Conservation (phyloP, 352 stramenopile genomes). For the Phytophthora foliorum region DNA sequence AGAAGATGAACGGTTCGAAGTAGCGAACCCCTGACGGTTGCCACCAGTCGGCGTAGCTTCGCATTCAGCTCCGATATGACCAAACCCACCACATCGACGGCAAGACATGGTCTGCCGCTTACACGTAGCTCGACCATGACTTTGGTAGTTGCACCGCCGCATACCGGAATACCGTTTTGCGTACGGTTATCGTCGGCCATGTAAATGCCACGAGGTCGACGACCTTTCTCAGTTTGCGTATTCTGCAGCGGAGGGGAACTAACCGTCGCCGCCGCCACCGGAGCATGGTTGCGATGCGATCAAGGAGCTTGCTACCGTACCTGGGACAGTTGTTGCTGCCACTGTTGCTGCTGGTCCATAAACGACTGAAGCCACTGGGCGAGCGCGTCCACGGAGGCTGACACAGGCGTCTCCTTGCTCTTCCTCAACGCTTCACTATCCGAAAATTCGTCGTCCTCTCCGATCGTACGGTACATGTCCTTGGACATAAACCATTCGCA, state of each 20-base stretch:
- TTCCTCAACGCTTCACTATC: background rate
- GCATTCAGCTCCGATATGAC: background rate
- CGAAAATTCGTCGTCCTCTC: background rate
- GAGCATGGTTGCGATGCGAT: background rate
- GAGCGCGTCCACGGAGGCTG: background rate
- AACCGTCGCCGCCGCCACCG: too few relatives aligned
- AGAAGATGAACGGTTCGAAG: too few relatives aligned
- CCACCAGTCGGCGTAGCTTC: background rate
- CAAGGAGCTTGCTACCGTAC: too few relatives aligned
- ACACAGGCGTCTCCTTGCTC: background rate
- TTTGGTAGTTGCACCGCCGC: background rate
- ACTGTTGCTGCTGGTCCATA: background rate
- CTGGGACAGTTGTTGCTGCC: background rate
- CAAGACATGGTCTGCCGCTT: background rate
- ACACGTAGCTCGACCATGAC: background rate
- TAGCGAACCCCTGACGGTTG: too few relatives aligned
- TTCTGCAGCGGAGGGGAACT: too few relatives aligned
- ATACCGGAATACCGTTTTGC: background rate
- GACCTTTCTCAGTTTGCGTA: too few relatives aligned
- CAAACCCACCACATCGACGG: background rate
- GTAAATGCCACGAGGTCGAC: background rate
- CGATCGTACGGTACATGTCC: background rate
- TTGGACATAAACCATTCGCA: conserved; percentile 6
- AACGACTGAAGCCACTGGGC: background rate
- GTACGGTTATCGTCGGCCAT: background rate